Evolutionary conservation across 768 basidiomycete species (phyloP).

Genomic region (Suillus subalutaceus): DNA sequence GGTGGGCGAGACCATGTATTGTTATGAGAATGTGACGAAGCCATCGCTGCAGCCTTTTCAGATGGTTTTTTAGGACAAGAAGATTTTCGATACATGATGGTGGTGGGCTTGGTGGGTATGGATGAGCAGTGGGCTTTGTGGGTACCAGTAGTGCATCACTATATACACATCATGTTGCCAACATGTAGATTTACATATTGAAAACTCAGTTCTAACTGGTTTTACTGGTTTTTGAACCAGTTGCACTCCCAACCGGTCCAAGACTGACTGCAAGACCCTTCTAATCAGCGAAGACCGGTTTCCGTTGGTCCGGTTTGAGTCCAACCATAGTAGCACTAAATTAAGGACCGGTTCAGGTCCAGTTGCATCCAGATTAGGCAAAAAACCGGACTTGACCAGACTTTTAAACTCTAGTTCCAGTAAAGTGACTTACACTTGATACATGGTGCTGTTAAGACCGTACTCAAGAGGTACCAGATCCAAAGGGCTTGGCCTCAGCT

Average conservation of each 20-base stretch:
- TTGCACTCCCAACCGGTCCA: not conserved
- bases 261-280: not conserved
- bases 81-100: not conserved
- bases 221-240: not conserved
- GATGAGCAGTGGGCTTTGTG: not conserved
- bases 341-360: not conserved
- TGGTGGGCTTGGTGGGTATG: not conserved
- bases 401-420: no score
- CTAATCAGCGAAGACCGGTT: not conserved
- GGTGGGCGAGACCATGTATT: not conserved
- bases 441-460: no score
- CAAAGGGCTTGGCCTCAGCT: no score
- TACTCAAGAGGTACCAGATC: no score
- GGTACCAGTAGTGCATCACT: not conserved
- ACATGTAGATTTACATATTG: not conserved
- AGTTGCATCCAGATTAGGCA: no score
- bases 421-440: no score
- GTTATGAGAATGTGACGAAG: not conserved
- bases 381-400: no score
- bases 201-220: not conserved
- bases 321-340: not conserved
- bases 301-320: not conserved
- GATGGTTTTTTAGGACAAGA: not conserved
- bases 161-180: not conserved
- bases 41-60: conserved; percentile 1